phyloP scores from a whole-genome alignment of 768 basidiomycete genomes.

The Candolleomyces eurysporus region DNA sequence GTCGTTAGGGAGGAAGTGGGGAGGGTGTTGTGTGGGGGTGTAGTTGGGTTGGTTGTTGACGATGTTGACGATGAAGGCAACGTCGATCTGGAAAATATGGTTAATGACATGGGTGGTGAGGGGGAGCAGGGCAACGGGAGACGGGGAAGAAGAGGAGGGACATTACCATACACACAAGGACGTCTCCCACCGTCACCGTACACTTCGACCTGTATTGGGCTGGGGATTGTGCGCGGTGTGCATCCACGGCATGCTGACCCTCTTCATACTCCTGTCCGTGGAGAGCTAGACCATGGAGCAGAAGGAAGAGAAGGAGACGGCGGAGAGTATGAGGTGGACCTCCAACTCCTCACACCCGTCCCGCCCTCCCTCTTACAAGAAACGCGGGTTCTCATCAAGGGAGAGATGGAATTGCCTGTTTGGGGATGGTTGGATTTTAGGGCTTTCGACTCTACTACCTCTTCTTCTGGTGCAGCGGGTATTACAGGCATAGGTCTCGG shows the following conservation, averaged over 20 bases:
- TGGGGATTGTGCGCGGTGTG: slow-evolving; percentile 70
- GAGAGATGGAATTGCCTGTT: slow-evolving; percentile 84
- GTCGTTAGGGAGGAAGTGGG: slow-evolving; percentile 67
- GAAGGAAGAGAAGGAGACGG: neutral
- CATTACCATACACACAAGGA: slow-evolving; percentile 60
- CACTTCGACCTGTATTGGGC: slow-evolving; percentile 65
- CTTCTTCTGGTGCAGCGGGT: no score
- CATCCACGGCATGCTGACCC: slow-evolving; percentile 16
- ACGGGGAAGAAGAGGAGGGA: neutral
- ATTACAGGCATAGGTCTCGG: no score
- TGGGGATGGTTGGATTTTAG: slow-evolving; percentile 84
- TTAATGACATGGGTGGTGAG: no score
- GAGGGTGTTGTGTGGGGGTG: slow-evolving; percentile 72
- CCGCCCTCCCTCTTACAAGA: slow-evolving; percentile 44
- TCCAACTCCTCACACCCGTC: slow-evolving; percentile 84
- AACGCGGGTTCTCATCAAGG: slow-evolving; percentile 66
- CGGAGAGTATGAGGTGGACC: neutral
- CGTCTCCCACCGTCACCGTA: slow-evolving; percentile 53
- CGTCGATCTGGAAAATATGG: no score
- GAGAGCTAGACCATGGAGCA: no score
- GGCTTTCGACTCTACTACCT: slow-evolving; percentile 9
- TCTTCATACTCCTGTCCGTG: neutral
- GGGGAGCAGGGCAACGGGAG: no score
- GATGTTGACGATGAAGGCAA: slow-evolving; percentile 21
- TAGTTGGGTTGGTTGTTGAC: slow-evolving; percentile 69